Base-by-base conservation (phyloP, 495 filamentous ascomycete species). In the Aspergillus incahuasiensis region DNA sequence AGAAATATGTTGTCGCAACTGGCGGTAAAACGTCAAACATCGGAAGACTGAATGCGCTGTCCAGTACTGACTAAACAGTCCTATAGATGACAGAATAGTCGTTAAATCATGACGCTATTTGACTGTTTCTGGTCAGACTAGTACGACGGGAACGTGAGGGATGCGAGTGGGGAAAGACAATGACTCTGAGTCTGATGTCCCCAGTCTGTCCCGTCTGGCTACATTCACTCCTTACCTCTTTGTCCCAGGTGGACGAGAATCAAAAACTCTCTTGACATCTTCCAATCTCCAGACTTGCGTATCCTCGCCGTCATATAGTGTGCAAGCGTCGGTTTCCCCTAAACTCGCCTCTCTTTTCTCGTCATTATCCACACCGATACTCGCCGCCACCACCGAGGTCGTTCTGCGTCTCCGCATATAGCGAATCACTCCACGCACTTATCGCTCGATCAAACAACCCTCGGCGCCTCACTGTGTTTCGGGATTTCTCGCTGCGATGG, bases 401-500 rank as follows among this genome's bases (percentile, higher is more conserved):
- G 16, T 35, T 11, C 32, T 35, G 6, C 32, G 12, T 15, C 32
- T 35, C 32, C 32, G 32, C 12, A 20, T 46, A n/a, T 39, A 40
- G 47, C 19, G 20, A 44, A 56, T 52, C 43, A 52, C 34, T 18
- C 52, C 57, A 16, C 38, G 13, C 38, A 56, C 56, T 51, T 56
- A 24, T 53, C 55, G 59, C 30, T 8, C 39, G 24, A 44, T 54
- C 51, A 43, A n/a, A 43, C 44, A 15, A 35, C 39, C 24, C 35
- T 12, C 2, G 30, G 34, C n/a, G 25, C 1, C 39, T 41, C 3
- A 28, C 19, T 13, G 9, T n/a, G 16, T 55, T 43, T 34, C 22
- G n/a, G 24, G 52, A 32, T 56, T n/a, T 49, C 38, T 20, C n/a
- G 52, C 48, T 57, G 54, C 40, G 59, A 64, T 67, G 64, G 28